Base-by-base conservation (phyloP, 2,329 filamentous ascomycete genomes). In the Dendrostoma leiphaemia region DNA sequence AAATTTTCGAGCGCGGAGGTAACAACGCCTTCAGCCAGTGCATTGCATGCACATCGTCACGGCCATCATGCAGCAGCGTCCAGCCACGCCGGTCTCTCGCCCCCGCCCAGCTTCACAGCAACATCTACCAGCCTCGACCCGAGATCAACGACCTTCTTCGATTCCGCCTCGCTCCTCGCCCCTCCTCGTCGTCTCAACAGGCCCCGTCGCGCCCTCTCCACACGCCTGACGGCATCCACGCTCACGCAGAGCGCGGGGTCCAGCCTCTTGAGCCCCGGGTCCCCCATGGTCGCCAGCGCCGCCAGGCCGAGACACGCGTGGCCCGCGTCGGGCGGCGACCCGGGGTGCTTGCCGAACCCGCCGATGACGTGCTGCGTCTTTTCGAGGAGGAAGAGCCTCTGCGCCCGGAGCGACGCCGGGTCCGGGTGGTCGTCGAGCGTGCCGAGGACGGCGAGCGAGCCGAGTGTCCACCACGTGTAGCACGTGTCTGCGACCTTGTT, bases 401-500 rank as follows among this genome's bases (percentile, higher is more conserved):
- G 84, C 0, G 85, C 78, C 10, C 69, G 65, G 5, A 72, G 69
- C 54, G 86, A 77, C 26, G 91, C 71, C n/a, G 91, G 71, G 1
- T 78, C 68, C 12, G 77, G 70, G 53, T 80, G 71, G 28, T 80
- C 77, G 10, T 89, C 74, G 3, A 37, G n/a, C 29, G 15, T 32
- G 2, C 56, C 60, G 4, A 68, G 53, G 35, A 79, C 75, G 49
- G 66, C 63, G 1, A 83, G 66, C 1, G 91, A 84, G 2, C 84
- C 91, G 4, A 81, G 80, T 0, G 90, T 90, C 94, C 94, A 99
- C 78, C 93, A 99, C 21, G 85, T 88, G 70, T 99, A 99, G 72
- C 94, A 99, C 0, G 94, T 97, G 71, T 99, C 94, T 9, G 90
- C 89, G 45, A 86, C 80, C 70, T 99, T 99, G 74, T 96, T 97